These are phyloP conservation scores for Corchorus olitorius DNA, from an alignment of 345 rosid genomes.

Conservation along the genomic window DNA sequence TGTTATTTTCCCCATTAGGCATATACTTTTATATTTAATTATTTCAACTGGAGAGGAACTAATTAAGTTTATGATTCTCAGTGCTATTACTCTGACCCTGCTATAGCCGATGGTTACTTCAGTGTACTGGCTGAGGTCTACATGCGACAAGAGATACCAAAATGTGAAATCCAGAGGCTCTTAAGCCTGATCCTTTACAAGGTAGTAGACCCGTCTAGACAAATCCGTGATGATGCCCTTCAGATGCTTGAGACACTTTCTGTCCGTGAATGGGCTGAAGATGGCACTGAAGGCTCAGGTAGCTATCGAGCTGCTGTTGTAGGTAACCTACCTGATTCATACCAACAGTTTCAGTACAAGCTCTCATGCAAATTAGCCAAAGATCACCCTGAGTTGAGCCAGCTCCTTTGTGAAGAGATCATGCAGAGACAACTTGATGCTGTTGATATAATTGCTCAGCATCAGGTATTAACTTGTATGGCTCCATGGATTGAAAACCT, in stretches of 20 bases:
- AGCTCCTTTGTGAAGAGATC: constrained; percentile 96
- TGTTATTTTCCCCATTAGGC: neutral
- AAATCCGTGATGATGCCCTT: constrained; percentile 98
- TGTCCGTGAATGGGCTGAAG: constrained; percentile 98
- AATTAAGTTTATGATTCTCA: constrained; percentile 35
- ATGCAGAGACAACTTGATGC: constrained; percentile 99
- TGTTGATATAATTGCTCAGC: constrained; percentile 97
- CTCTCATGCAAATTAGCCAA: constrained; percentile 95
- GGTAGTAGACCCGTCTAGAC: constrained; percentile 96
- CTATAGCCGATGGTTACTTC: constrained; percentile 97
- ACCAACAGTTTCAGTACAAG: constrained; percentile 98
- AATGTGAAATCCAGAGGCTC: constrained; percentile 94
- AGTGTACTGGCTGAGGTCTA: constrained; percentile 98
- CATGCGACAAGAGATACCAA: constrained; percentile 98
- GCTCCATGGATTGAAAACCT: constrained; percentile 99
- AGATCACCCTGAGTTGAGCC: constrained; percentile 96
- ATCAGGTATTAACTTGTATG: constrained; percentile 99
- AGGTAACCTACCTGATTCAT: constrained; percentile 97
- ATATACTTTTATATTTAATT: neutral
- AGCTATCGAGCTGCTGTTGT: constrained; percentile 98
- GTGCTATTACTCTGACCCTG: constrained; percentile 96
- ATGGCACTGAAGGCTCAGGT: constrained; percentile 87
- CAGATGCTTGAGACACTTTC: constrained; percentile 99
- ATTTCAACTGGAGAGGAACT: constrained; percentile 12
- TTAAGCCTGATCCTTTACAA: constrained; percentile 95